phyloP scores from a whole-genome alignment of 139 green algal genomes.

The Chlorella sp. region DNA sequence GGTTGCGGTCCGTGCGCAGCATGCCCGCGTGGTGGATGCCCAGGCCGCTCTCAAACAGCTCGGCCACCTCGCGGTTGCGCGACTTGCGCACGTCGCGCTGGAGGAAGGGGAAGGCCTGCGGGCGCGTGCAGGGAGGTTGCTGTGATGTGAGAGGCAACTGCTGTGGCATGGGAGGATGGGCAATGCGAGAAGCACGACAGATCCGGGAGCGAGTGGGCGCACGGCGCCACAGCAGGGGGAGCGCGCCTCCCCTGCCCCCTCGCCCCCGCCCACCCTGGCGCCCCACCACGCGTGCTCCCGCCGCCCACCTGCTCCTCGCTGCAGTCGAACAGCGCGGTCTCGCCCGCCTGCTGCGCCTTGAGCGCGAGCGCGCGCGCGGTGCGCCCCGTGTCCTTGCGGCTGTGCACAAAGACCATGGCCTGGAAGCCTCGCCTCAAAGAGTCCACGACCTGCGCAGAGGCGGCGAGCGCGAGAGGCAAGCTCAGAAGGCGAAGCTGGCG shows the following conservation, averaged over 20 bases:
- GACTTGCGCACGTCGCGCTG: constrained; percentile 83
- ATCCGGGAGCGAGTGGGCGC: too few relatives aligned
- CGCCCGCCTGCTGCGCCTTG: constrained; percentile 56
- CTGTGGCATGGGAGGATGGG: too few relatives aligned
- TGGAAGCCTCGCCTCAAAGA: constrained; percentile 87
- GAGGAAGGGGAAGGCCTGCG: constrained; percentile 13
- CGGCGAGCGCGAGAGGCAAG: background rate
- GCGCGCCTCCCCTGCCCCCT: too few relatives aligned
- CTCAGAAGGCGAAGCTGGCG: background rate
- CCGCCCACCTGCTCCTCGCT: constrained; percentile 32
- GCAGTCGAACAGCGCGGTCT: constrained; percentile 70
- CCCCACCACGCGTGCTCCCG: too few relatives aligned
- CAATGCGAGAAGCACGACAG: too few relatives aligned
- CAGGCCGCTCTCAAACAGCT: constrained; percentile 86
- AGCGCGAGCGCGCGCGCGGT: constrained; percentile 77
- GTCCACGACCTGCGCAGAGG: constrained; percentile 65
- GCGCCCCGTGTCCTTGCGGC: constrained; percentile 96
- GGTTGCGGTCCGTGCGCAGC: constrained; percentile 89
- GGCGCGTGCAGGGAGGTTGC: background rate
- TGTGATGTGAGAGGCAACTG: too few relatives aligned
- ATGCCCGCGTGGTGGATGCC: constrained; percentile 98
- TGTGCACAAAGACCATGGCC: constrained; percentile 99
- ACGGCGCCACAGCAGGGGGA: too few relatives aligned
- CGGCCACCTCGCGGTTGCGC: constrained; percentile 86
- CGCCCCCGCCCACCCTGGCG: too few relatives aligned